A percentile compares a stretch with the other conserved stretches of the same genome.
phyloP scores from a whole-genome alignment of 2,329 filamentous ascomycete genomes.

The Tolypocladium amazonense region DNA sequence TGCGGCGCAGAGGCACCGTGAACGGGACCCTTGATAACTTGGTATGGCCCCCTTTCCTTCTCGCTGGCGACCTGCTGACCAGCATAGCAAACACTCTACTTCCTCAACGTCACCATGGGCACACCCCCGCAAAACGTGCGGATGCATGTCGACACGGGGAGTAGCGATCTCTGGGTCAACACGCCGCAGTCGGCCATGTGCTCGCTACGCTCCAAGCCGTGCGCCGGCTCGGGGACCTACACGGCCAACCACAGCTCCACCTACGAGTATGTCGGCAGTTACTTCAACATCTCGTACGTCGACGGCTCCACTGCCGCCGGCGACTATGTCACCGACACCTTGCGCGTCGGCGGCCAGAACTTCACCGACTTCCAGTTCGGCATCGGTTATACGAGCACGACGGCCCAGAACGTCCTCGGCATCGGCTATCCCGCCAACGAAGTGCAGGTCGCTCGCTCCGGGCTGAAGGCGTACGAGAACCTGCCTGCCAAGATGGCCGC shows the following conservation, averaged over 20 bases:
- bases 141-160: slow-evolving; percentile 57
- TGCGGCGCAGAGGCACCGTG: slow-evolving; percentile 30
- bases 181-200: slow-evolving; percentile 52
- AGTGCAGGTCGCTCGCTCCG: slow-evolving; percentile 52
- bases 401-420: slow-evolving; percentile 66
- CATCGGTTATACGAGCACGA: slow-evolving; percentile 53
- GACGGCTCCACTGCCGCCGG: slow-evolving; percentile 69
- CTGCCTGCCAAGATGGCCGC: slow-evolving; percentile 55
- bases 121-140: slow-evolving; percentile 48
- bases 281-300: slow-evolving; percentile 82
- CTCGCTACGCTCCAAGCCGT: slow-evolving; percentile 33
- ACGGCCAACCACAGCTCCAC: slow-evolving; percentile 62
- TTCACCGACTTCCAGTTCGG: slow-evolving; percentile 58
- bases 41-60: slow-evolving; percentile 20
- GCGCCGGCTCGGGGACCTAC: slow-evolving; percentile 56
- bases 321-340: slow-evolving; percentile 69
- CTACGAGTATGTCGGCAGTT: slow-evolving; percentile 59
- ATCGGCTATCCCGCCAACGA: slow-evolving; percentile 78
- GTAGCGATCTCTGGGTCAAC: slow-evolving; percentile 64
- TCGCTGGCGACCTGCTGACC: background rate
- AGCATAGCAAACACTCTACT: slow-evolving; percentile 49
- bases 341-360: slow-evolving; percentile 45
- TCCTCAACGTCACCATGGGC: slow-evolving; percentile 51
- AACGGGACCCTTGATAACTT: slow-evolving; percentile 42
- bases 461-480: slow-evolving; percentile 51